Evolutionary conservation across 257 asterid genomes (phyloP), one percentile per base, ranked within the genome.

Genomic region (Leonotis leonurus): DNA sequence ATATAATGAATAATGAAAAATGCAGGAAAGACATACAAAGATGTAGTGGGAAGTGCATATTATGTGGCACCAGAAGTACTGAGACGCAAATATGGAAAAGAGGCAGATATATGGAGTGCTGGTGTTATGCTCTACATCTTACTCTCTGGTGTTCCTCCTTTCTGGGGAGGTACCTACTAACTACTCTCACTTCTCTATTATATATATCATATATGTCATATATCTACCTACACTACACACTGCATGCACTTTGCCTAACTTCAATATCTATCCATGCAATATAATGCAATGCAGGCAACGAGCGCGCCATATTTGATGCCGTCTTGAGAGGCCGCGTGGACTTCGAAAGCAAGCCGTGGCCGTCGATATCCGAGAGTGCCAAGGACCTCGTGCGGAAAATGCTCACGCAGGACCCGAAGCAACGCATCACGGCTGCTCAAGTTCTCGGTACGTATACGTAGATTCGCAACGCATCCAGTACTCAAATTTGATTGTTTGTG

Each of bases 141-240:
- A 64, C 97, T 89, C 66, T 70, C 85, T 44, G 95, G 97, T 37
- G 97, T 84, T 5, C 97, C 97, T 12, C 97, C 97, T 1, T 89
- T 89, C 56, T 86, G 97, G 94, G 97, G 84, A 1, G 95, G 96
- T 87, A 70, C n/a, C n/a, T n/a, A n/a, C n/a, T n/a, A n/a, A n/a
- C n/a, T n/a, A n/a, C n/a, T n/a, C n/a, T n/a, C n/a, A n/a, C n/a
- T n/a, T n/a, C n/a, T n/a, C n/a, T n/a, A n/a, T n/a, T n/a, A n/a
- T n/a, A n/a, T n/a, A n/a, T n/a, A n/a, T n/a, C n/a, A n/a, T n/a
- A n/a, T n/a, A n/a, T n/a, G n/a, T n/a, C n/a, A n/a, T n/a, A n/a
- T n/a, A n/a, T n/a, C n/a, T n/a, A n/a, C n/a, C n/a, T n/a, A n/a
- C n/a, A n/a, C n/a, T n/a, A n/a, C n/a, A n/a, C n/a, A n/a, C n/a